Evolutionary conservation across 2,329 filamentous ascomycete genomes (phyloP).

Genomic region (Ceratocystis lukuohia): DNA sequence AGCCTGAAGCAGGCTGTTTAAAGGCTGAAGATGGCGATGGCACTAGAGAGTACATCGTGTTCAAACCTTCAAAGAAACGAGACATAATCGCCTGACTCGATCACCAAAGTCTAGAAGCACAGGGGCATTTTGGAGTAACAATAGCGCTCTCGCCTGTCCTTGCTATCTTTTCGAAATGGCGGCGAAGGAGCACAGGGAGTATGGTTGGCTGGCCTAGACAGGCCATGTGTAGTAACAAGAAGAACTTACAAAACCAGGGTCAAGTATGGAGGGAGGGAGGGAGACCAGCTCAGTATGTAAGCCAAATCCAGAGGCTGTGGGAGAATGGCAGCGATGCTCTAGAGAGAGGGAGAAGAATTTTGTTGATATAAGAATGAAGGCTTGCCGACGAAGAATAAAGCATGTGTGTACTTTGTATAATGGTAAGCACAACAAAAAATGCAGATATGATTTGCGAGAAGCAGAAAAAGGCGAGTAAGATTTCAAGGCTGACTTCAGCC

Average conservation of each 20-base stretch:
- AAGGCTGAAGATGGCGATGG: not conserved
- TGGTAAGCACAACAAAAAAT: not conserved
- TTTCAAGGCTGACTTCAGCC: not conserved
- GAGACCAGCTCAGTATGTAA: not conserved
- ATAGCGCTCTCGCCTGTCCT: not conserved
- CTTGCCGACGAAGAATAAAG: not conserved
- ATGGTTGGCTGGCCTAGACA: not conserved
- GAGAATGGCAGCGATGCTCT: not conserved
- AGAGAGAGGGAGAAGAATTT: not conserved
- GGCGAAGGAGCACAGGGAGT: slow-evolving; percentile 2
- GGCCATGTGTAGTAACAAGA: not conserved
- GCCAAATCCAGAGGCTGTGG: not conserved
- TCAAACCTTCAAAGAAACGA: too few relatives aligned
- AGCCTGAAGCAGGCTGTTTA: not conserved
- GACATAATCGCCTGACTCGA: too few relatives aligned
- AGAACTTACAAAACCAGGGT: not conserved
- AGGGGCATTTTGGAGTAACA: too few relatives aligned
- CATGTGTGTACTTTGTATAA: not conserved
- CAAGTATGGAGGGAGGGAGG: not conserved
- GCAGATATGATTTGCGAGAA: not conserved
- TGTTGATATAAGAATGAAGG: not conserved
- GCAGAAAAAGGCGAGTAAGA: not conserved
- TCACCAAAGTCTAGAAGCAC: not conserved
- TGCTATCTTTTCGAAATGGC: not conserved
- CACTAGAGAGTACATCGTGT: not conserved